Evolutionary conservation across 1,284 basidiomycete genomes (phyloP).

Genomic region (Boletus hoseneyae): DNA sequence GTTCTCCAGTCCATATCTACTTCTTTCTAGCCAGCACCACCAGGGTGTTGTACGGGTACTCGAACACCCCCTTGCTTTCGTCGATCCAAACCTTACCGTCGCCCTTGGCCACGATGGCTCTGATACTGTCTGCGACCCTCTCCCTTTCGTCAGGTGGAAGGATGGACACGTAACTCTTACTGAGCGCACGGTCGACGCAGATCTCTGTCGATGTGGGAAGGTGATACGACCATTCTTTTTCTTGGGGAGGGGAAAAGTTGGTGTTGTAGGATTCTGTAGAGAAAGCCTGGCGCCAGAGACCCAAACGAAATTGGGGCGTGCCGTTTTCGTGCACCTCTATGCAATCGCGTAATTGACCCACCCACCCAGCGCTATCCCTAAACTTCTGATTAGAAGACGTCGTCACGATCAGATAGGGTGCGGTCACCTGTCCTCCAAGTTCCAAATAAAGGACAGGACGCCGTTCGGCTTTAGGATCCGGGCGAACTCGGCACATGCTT

Average conservation of each 20-base stretch:
- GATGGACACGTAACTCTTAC: slow-evolving; percentile 72
- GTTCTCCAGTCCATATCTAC: neutral
- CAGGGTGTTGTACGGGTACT: slow-evolving; percentile 54
- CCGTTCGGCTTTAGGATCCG: slow-evolving; percentile 69
- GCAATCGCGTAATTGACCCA: slow-evolving; percentile 61
- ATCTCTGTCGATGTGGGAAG: slow-evolving; percentile 49
- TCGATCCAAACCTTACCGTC: slow-evolving; percentile 48
- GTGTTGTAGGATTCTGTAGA: slow-evolving; percentile 50
- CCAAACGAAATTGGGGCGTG: slow-evolving; percentile 71
- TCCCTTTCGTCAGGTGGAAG: slow-evolving; percentile 52
- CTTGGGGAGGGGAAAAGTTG: slow-evolving; percentile 52
- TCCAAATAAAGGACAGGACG: slow-evolving; percentile 70
- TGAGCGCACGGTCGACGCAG: slow-evolving; percentile 58
- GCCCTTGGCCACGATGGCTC: slow-evolving; percentile 45
- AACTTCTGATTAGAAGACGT: neutral
- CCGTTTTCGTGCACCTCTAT: slow-evolving; percentile 64
- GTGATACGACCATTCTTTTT: slow-evolving; percentile 49
- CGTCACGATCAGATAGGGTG: no score
- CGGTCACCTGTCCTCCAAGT: slow-evolving; percentile 66
- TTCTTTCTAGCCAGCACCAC: slow-evolving; percentile 43
- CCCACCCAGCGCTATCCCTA: slow-evolving; percentile 64
- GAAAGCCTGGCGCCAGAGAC: slow-evolving; percentile 66
- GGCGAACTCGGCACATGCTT: slow-evolving; percentile 62
- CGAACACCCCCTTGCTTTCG: slow-evolving; percentile 44
- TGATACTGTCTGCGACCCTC: slow-evolving; percentile 46